Evolutionary conservation across 169 alveolate species (phyloP), one percentile per base, ranked within the genome.

Genomic region (Plasmodium knowlesi): DNA sequence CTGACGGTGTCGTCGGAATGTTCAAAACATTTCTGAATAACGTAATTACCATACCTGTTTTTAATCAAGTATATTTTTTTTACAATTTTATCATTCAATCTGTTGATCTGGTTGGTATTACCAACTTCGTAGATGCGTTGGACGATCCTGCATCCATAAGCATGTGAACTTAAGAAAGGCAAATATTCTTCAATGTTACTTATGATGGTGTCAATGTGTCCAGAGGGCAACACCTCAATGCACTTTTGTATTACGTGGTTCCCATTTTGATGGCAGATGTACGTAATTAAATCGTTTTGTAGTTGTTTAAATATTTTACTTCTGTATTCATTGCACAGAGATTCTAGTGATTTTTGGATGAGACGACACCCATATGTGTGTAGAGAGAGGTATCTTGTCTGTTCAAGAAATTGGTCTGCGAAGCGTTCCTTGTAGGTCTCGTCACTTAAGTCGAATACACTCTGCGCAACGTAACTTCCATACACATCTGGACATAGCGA

Each of bases 281-380:
- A 91, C 4, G 83, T 71, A 14, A 91, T 91, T 82, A 91, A 53
- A 71, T 91, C 92, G 5, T 82, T 76, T 57, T 91, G 53, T 37
- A 91, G 46, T 34, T 80, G 81, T 39, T 71, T 67, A 50, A 91
- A 91, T 25, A 91, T 82, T 91, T 91, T 91, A 50, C 92, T 71
- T 71, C 82, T 91, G 46, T 91, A 91, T 82, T 91, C 92, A 50
- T 41, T 78, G 82, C 92, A 70, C 12, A 91, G 43, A 6, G 92
- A 80, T 2, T 91, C 92, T n/a, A 91, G 67, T 8, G 95, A 80
- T 32, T 91, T 91, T 53, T 91, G 95, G 3, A 91, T 82, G 73
- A 91, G 95, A 50, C 95, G 71, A 91, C 95, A 91, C 1, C 95
- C 95, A 91, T 91, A 91, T 71, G 92, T 91, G 41, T 91, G 95